Conservation (phyloP, 2,329 filamentous ascomycete genomes). For the Fonsecaea nubica region DNA sequence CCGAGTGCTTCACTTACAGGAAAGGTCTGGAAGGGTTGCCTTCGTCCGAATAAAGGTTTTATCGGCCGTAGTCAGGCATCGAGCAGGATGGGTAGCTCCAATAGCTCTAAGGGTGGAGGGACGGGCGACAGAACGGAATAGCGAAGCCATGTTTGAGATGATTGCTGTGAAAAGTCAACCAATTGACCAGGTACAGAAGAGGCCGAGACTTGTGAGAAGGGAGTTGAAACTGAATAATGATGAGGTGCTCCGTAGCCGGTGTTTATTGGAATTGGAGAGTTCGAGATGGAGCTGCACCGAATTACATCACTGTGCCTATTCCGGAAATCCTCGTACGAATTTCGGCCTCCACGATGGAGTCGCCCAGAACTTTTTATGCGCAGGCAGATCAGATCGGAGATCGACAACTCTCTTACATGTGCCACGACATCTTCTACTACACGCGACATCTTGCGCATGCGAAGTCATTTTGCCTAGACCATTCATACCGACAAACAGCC, state of each 20-base stretch:
- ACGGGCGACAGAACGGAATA: constrained; percentile 73
- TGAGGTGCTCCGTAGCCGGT: not conserved
- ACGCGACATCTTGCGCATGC: not conserved
- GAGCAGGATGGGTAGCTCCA: constrained; percentile 60
- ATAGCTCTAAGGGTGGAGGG: constrained; percentile 73
- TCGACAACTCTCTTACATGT: not conserved
- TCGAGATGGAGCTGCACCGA: constrained; percentile 10
- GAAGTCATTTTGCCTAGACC: not conserved
- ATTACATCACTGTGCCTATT: constrained; percentile 23
- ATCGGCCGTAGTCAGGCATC: constrained; percentile 66
- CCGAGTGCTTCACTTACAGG: constrained; percentile 61
- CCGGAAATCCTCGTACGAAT: constrained; percentile 12
- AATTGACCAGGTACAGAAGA: not conserved
- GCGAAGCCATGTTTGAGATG: constrained; percentile 68
- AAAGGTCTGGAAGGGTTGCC: constrained; percentile 88
- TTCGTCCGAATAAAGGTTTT: constrained; percentile 83
- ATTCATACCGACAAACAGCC: not conserved
- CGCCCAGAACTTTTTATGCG: constrained; percentile 3
- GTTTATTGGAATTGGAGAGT: constrained; percentile 12
- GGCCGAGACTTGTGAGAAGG: not conserved
- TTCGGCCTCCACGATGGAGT: not conserved
- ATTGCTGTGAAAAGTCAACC: not conserved
- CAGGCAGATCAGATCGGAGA: constrained; percentile 5
- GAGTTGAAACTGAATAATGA: not conserved
- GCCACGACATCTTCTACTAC: not conserved